Evolutionary conservation across 768 basidiomycete genomes (phyloP), one percentile per base, ranked within the genome.

Genomic region (Roridomyces roridus): DNA sequence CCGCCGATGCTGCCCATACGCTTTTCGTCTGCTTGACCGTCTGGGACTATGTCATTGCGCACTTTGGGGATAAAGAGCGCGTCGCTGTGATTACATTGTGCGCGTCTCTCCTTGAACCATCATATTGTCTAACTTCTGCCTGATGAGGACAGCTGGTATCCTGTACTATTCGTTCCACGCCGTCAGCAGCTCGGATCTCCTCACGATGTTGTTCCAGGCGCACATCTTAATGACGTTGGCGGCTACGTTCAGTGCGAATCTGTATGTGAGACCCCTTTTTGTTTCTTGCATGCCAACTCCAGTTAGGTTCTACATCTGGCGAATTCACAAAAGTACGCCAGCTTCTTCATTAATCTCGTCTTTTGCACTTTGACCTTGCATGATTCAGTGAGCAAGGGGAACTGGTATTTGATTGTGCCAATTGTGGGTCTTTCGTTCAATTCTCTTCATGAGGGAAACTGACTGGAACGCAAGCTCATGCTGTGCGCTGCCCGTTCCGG

Each of bases 361-460:
- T 25, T n/a, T 18, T 24, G 23, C 21, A 46, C 29, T 52, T n/a
- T n/a, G n/a, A n/a, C n/a, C n/a, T n/a, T n/a, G n/a, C n/a, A n/a
- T n/a, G n/a, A n/a, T n/a, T n/a, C 23, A 55, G 52, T 55, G 52
- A 55, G 52, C 52, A 39, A 55, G 40, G 29, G 4, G 24, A 55
- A 55, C 45, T 55, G 52, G 52, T 46, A 28, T 34, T 2, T 55
- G 20, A 55, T 45, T 12, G 43, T 28, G 17, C 21, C n/a, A 34
- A 46, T 55, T 36, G 52, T 55, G n/a, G 35, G 28, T 54, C 17
- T 21, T 29, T 37, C 9, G 26, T 46, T 24, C 29, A n/a, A n/a
- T n/a, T n/a, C n/a, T 21, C 45, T 45, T 26, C 23, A 21, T 35
- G 18, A 46, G 41, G 43, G 28, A 20, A 10, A 46, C 45, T 46